phyloP scores from a whole-genome alignment of 2,329 filamentous ascomycete species.

The Thielaviopsis euricoi region DNA sequence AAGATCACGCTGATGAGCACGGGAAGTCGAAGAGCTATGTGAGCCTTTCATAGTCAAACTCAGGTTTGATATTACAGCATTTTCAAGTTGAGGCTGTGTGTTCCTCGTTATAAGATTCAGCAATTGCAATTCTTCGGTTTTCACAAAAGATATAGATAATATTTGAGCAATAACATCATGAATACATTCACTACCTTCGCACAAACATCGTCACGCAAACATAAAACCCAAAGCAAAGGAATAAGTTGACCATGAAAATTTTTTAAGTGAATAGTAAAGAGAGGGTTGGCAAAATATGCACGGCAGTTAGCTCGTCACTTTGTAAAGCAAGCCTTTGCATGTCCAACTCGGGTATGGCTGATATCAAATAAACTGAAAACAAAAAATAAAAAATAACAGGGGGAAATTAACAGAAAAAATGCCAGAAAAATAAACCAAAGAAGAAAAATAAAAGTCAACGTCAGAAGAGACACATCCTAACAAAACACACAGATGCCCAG shows the following conservation, averaged over 20 bases:
- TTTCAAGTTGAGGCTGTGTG: neutral
- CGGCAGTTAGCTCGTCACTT: neutral
- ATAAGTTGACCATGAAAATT: too few species aligned
- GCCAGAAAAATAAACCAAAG: neutral
- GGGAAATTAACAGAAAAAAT: neutral
- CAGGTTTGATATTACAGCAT: too few species aligned
- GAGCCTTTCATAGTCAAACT: neutral
- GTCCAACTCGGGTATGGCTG: constrained; percentile 12
- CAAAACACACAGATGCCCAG: neutral
- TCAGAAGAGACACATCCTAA: constrained; percentile 2
- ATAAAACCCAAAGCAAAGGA: too few species aligned
- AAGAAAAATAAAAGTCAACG: neutral
- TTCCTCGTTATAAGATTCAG: neutral
- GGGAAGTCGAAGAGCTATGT: constrained; percentile 33
- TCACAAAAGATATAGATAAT: neutral
- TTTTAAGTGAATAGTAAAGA: neutral
- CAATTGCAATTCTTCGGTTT: too few species aligned
- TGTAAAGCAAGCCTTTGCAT: constrained; percentile 1
- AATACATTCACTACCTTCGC: neutral
- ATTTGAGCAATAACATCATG: neutral
- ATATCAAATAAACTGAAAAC: constrained; percentile 7
- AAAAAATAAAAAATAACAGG: neutral
- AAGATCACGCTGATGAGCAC: constrained; percentile 61
- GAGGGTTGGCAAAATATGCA: neutral
- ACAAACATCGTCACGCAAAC: neutral